Conservation (phyloP, 1,284 basidiomycete genomes). For the Nidula niveotomentosa region DNA sequence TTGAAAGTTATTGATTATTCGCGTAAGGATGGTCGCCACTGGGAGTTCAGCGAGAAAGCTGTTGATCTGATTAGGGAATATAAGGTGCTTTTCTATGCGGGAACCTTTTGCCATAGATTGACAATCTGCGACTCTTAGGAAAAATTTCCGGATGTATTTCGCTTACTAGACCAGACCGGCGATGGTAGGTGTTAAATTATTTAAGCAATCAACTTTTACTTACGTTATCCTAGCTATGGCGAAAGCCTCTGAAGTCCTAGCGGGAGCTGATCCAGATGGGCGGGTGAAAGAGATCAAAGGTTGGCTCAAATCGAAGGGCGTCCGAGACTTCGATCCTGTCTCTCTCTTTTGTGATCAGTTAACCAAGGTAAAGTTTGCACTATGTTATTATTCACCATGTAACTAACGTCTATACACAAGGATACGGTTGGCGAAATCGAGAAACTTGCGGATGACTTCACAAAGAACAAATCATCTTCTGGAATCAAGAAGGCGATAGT, state of each 20-base stretch:
- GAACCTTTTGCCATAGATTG: constrained; percentile 3
- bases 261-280: constrained; percentile 62
- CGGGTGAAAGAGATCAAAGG: constrained; percentile 77
- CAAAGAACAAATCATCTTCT: constrained; percentile 53
- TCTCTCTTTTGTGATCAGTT: constrained; percentile 92
- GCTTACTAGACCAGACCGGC: constrained; percentile 61
- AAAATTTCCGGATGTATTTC: constrained; percentile 83
- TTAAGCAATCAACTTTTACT: constrained; percentile 8
- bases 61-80: constrained; percentile 84
- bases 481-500: constrained; percentile 89
- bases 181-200: constrained; percentile 50
- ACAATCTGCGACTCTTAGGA: constrained; percentile 32
- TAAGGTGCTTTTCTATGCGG: constrained; percentile 46
- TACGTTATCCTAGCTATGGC: constrained; percentile 60
- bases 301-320: constrained; percentile 88
- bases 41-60: constrained; percentile 95
- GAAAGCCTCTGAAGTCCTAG: constrained; percentile 74
- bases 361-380: constrained; percentile 59
- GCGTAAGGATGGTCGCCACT: constrained; percentile 78
- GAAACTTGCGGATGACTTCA: constrained; percentile 68
- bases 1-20: constrained; percentile 96
- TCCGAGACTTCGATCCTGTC: constrained; percentile 91
- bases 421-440: constrained; percentile 81
- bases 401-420: constrained; percentile 31
- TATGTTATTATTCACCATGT: too few species aligned